Percentiles rank a stretch among this genome's conserved stretches.
These are phyloP conservation scores for Thelonectria olida DNA, from an alignment of 2,329 filamentous ascomycete species.

Conservation along the genomic window DNA sequence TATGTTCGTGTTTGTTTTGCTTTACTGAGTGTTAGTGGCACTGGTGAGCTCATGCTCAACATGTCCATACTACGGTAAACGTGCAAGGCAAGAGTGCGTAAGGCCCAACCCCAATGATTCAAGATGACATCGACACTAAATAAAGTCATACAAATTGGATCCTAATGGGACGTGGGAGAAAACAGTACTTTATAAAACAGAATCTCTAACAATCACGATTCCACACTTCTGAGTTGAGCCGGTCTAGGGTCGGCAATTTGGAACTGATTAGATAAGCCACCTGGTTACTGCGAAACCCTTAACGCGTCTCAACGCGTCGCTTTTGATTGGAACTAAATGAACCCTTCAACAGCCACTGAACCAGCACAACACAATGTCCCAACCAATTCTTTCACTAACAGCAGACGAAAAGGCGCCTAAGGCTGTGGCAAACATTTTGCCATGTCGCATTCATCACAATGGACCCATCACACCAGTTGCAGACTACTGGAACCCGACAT, in stretches of 20 bases:
- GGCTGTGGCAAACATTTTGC: constrained; percentile 76
- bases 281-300: neutral
- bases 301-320: constrained; percentile 39
- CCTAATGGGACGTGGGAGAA: too few species aligned
- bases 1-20: too few species aligned
- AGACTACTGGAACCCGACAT: constrained; percentile 75
- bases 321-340: neutral
- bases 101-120: too few species aligned
- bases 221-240: too few species aligned
- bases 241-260: neutral
- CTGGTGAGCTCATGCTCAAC: too few species aligned
- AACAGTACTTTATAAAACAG: too few species aligned
- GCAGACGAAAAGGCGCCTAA: constrained; percentile 40
- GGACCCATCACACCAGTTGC: constrained; percentile 72
- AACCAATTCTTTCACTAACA: constrained; percentile 54
- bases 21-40: too few species aligned
- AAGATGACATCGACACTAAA: too few species aligned
- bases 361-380: constrained; percentile 46
- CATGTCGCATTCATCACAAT: constrained; percentile 82
- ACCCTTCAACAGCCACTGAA: neutral
- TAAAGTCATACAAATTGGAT: too few species aligned
- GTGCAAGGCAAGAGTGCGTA: too few species aligned
- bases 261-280: constrained; percentile 21
- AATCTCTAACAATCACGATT: too few species aligned
- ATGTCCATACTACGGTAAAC: too few species aligned